These are phyloP conservation scores for Dipodascus albidus DNA, from an alignment of 805 yeast species.

Conservation along the genomic window DNA sequence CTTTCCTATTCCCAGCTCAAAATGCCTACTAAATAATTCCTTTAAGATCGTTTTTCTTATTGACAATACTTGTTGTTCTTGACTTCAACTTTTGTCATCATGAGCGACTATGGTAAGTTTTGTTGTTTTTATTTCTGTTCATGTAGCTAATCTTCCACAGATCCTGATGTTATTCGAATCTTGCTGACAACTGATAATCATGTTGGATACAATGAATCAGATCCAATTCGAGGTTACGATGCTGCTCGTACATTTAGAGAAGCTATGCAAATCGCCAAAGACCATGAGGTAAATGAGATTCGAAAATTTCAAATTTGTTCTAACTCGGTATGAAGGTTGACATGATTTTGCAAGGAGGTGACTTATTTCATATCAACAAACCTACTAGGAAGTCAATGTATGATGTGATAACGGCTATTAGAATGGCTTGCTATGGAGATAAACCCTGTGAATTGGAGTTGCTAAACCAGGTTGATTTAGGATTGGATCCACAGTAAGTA, in stretches of 20 bases:
- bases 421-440: conserved; percentile 71
- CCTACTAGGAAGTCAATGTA: conserved; percentile 81
- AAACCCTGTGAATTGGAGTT: conserved; percentile 78
- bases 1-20: not conserved
- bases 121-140: no score
- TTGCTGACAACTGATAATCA: conserved; percentile 91
- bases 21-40: not conserved
- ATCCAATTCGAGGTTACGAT: conserved; percentile 84
- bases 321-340: conserved; percentile 35
- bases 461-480: conserved; percentile 62
- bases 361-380: conserved; percentile 79
- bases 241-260: conserved; percentile 83
- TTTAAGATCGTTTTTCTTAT: no score
- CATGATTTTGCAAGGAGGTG: conserved; percentile 87
- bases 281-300: conserved; percentile 37
- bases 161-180: conserved; percentile 60
- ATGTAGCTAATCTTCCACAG: no score
- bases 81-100: not conserved
- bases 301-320: not conserved
- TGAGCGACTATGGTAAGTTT: not conserved
- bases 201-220: conserved; percentile 85
- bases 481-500: conserved; percentile 40
- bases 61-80: no score
- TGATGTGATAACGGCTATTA: conserved; percentile 62
- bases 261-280: conserved; percentile 58